Evolutionary conservation across 345 rosid genomes (phyloP).

Genomic region (Eucalyptus victrix): DNA sequence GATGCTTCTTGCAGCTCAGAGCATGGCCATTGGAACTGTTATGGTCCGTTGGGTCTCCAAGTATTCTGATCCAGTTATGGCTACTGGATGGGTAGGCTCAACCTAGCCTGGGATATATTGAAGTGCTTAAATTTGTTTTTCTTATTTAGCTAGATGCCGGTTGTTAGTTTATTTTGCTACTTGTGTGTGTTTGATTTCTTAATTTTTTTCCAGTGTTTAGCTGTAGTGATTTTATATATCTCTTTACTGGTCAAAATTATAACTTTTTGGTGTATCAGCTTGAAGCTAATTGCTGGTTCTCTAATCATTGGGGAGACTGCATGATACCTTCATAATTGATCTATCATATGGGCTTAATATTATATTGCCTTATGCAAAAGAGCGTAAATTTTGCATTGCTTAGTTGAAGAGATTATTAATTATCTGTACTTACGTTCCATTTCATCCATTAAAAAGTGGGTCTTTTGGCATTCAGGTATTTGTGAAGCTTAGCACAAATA

Average conservation of each 20-base stretch:
- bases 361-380: not conserved
- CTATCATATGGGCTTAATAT: not conserved
- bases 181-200: not conserved
- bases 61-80: conserved; percentile 91
- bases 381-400: not conserved
- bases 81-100: conserved; percentile 88
- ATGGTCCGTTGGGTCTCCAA: conserved; percentile 95
- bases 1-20: conserved; percentile 99
- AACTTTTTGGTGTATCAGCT: not conserved
- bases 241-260: not conserved
- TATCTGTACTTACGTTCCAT: not conserved
- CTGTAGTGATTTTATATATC: not conserved
- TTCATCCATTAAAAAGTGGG: not conserved
- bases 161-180: not conserved
- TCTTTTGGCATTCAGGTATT: not conserved
- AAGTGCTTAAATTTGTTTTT: not conserved
- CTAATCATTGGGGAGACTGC: not conserved
- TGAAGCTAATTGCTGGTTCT: not conserved
- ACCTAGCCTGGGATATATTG: not conserved
- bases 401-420: not conserved
- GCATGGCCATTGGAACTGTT: conserved; percentile 92
- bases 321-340: not conserved
- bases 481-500: not conserved
- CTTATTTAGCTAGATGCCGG: not conserved
- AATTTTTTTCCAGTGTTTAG: not conserved